Evolutionary conservation across 306 rosid genomes (phyloP).

Genomic region (Dalbergia oliveri): DNA sequence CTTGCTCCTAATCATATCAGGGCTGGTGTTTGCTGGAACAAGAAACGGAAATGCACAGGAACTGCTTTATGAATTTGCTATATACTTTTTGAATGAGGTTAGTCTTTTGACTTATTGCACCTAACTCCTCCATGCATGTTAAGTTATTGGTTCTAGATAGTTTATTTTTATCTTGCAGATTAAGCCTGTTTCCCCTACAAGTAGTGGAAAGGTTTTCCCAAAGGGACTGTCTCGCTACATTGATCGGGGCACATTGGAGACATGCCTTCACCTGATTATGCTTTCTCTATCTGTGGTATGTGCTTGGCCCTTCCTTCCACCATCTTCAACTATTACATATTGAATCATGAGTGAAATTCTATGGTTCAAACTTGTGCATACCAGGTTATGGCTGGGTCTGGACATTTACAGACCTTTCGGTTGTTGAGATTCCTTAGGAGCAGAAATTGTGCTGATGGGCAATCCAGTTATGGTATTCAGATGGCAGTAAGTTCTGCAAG

Average conservation of each 20-base stretch:
- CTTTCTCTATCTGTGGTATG: slow-evolving; percentile 94
- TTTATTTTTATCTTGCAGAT: slow-evolving; percentile 59
- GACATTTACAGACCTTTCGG: slow-evolving; percentile 89
- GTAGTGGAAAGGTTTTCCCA: slow-evolving; percentile 70
- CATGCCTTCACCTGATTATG: slow-evolving; percentile 88
- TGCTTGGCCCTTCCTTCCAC: slow-evolving; percentile 34
- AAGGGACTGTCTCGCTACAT: slow-evolving; percentile 88
- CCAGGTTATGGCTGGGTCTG: slow-evolving; percentile 99
- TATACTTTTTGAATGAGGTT: slow-evolving; percentile 92
- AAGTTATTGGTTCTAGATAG: slow-evolving; percentile 28
- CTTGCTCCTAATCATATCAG: slow-evolving; percentile 54
- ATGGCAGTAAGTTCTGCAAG: slow-evolving; percentile 86
- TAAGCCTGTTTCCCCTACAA: slow-evolving; percentile 75
- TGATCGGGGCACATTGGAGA: slow-evolving; percentile 92
- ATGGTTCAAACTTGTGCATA: slow-evolving; percentile 48
- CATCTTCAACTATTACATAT: slow-evolving; percentile 26
- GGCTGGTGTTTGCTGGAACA: slow-evolving; percentile 94
- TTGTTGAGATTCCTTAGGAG: slow-evolving; percentile 87
- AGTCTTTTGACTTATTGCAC: slow-evolving; percentile 44
- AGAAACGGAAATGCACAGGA: slow-evolving; percentile 86
- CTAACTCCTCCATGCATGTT: slow-evolving; percentile 39
- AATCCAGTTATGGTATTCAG: slow-evolving; percentile 89
- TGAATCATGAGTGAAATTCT: slow-evolving; percentile 26
- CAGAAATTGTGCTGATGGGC: slow-evolving; percentile 93
- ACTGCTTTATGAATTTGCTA: slow-evolving; percentile 81